A percentile compares a stretch with the other conserved stretches of the same genome.
phyloP scores from a whole-genome alignment of 371 early-diverging fungal genomes.

The Parasitella parasitica region DNA sequence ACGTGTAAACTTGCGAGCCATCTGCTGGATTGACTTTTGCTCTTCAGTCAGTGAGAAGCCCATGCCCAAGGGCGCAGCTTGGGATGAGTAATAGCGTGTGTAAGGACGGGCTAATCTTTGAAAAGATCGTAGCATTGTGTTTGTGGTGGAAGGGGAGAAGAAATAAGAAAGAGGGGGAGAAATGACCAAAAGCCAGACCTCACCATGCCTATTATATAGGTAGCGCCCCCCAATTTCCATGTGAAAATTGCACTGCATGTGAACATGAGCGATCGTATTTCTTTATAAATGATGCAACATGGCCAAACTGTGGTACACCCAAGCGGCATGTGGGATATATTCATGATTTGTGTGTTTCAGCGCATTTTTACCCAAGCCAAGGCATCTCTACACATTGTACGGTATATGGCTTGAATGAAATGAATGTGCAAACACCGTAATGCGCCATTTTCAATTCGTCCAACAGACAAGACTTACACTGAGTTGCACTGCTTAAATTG shows the following conservation, averaged over 20 bases:
- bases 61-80: conserved; percentile 30
- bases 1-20: conserved; percentile 90
- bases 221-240: not conserved
- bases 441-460: too few species aligned
- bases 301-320: too few species aligned
- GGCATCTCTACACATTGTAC: too few species aligned
- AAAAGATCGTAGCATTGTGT: conserved; percentile 9
- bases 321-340: too few species aligned
- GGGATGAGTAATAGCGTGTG: conserved; percentile 13
- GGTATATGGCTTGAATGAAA: too few species aligned
- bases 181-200: not conserved
- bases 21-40: conserved; percentile 84
- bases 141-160: not conserved
- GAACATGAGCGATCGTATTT: conserved; percentile 1
- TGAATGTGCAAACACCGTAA: too few species aligned
- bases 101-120: not conserved
- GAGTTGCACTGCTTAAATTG: too few species aligned
- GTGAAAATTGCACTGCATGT: conserved; percentile 7
- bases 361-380: too few species aligned
- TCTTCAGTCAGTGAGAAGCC: conserved; percentile 79
- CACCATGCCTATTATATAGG: not conserved
- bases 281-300: not conserved
- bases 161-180: not conserved
- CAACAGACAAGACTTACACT: too few species aligned
- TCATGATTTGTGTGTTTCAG: not conserved